These are phyloP conservation scores for Macrocystidia cucumis DNA, from an alignment of 1,284 basidiomycete genomes.

Conservation along the genomic window DNA sequence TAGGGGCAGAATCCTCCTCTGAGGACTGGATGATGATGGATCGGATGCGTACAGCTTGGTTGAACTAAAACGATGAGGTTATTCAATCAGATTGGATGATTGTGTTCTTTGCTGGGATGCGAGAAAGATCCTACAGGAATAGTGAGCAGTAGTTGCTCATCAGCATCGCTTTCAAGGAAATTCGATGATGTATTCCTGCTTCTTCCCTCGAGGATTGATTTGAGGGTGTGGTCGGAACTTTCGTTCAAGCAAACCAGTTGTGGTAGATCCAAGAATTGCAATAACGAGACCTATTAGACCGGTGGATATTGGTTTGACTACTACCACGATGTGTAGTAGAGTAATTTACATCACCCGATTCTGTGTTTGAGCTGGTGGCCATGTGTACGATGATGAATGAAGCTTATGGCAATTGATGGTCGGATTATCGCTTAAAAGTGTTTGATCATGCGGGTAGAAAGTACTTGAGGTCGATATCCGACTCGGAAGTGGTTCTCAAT, in stretches of 20 bases:
- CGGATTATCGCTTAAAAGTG: too few species aligned
- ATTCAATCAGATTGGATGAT: neutral
- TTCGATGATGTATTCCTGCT: slow-evolving; percentile 34
- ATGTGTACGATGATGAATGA: too few species aligned
- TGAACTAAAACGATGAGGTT: slow-evolving; percentile 47
- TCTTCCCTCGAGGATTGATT: slow-evolving; percentile 46
- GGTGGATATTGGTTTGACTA: too few species aligned
- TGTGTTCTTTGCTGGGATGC: too few species aligned
- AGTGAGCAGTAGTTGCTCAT: slow-evolving; percentile 71
- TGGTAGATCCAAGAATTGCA: slow-evolving; percentile 50
- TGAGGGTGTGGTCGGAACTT: slow-evolving; percentile 47
- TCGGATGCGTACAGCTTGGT: slow-evolving; percentile 70
- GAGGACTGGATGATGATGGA: slow-evolving; percentile 57
- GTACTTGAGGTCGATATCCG: too few species aligned
- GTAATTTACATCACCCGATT: too few species aligned
- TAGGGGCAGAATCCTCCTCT: slow-evolving; percentile 49
- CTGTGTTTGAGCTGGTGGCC: too few species aligned
- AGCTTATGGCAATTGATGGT: too few species aligned
- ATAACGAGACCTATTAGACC: slow-evolving; percentile 56
- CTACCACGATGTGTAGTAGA: too few species aligned
- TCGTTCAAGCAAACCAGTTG: slow-evolving; percentile 80
- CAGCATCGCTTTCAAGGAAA: slow-evolving; percentile 73
- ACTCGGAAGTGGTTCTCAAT: too few species aligned
- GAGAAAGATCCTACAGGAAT: slow-evolving; percentile 49
- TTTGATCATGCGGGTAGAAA: too few species aligned